Conservation (phyloP, 2,329 filamentous ascomycete species). For the Aspergillus amoenus region DNA sequence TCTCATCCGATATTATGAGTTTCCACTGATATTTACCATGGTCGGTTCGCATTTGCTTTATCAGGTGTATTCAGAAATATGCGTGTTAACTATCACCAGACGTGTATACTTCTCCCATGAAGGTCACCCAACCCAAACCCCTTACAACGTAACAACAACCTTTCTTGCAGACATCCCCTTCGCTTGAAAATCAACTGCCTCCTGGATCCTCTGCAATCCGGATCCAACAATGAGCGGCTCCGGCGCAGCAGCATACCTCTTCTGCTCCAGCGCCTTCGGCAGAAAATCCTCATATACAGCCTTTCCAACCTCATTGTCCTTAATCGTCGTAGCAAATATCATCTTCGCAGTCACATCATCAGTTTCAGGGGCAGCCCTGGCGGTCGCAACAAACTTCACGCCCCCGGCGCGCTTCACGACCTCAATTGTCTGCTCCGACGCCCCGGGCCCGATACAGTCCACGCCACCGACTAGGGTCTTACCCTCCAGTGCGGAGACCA, state of each 20-base stretch:
- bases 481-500: constrained; percentile 15
- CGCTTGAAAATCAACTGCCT: constrained; percentile 2
- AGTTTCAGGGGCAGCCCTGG: not conserved
- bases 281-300: constrained; percentile 34
- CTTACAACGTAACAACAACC: constrained; percentile 8
- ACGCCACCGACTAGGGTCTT: constrained; percentile 13
- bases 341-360: constrained; percentile 23
- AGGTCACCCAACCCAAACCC: no score
- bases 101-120: no score
- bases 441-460: constrained; percentile 8
- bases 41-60: no score
- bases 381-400: constrained; percentile 21
- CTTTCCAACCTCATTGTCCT: constrained; percentile 24
- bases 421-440: constrained; percentile 6
- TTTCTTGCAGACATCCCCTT: constrained; percentile 8
- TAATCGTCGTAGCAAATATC: constrained; percentile 24
- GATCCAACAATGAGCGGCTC: constrained; percentile 1
- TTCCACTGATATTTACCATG: no score
- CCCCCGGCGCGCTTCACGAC: constrained; percentile 22
- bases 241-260: constrained; percentile 1
- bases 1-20: no score
- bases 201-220: constrained; percentile 9
- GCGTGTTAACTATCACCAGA: no score
- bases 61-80: no score
- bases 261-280: constrained; percentile 26